Percentiles rank a stretch among this genome's conserved stretches.
These are phyloP conservation scores for Dothideomycetes sp. DNA, from an alignment of 2,329 filamentous ascomycete genomes.

Conservation along the genomic window DNA sequence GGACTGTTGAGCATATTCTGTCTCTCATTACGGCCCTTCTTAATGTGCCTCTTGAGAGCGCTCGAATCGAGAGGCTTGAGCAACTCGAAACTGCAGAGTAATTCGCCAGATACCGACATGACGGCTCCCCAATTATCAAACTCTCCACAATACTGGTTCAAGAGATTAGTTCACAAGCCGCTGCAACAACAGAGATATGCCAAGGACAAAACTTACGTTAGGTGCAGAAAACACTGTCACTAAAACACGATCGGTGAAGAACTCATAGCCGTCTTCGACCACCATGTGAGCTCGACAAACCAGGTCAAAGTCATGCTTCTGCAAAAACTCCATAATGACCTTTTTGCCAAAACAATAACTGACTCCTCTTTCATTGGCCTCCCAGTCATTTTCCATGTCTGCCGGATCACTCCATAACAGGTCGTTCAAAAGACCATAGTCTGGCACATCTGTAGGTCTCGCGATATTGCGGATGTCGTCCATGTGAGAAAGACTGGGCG, in stretches of 20 bases:
- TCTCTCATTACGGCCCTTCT: slow-evolving; percentile 90
- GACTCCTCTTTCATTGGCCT: slow-evolving; percentile 91
- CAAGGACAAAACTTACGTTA: slow-evolving; percentile 61
- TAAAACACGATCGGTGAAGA: slow-evolving; percentile 88
- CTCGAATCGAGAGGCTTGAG: slow-evolving; percentile 94
- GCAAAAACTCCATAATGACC: slow-evolving; percentile 92
- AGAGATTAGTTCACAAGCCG: slow-evolving; percentile 17
- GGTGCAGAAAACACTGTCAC: slow-evolving; percentile 97
- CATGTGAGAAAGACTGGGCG: slow-evolving; percentile 89
- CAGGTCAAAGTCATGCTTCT: slow-evolving; percentile 90
- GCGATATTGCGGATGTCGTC: slow-evolving; percentile 96
- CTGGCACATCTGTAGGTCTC: slow-evolving; percentile 90
- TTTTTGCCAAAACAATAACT: slow-evolving; percentile 99
- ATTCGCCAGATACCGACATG: slow-evolving; percentile 90
- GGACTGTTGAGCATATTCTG: slow-evolving; percentile 95
- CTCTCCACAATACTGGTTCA: slow-evolving; percentile 82
- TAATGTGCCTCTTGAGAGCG: slow-evolving; percentile 95
- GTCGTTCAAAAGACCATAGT: slow-evolving; percentile 92
- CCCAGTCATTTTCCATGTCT: slow-evolving; percentile 93
- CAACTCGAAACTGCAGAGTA: slow-evolving; percentile 94
- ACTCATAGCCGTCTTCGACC: slow-evolving; percentile 97
- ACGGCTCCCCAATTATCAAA: slow-evolving; percentile 99
- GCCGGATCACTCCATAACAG: slow-evolving; percentile 95
- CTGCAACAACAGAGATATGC: background rate
- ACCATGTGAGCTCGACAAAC: slow-evolving; percentile 99